Evolutionary conservation across 2,329 filamentous ascomycete species (phyloP), one percentile per base, ranked within the genome.

Genomic region (Peltaster fructicola): DNA sequence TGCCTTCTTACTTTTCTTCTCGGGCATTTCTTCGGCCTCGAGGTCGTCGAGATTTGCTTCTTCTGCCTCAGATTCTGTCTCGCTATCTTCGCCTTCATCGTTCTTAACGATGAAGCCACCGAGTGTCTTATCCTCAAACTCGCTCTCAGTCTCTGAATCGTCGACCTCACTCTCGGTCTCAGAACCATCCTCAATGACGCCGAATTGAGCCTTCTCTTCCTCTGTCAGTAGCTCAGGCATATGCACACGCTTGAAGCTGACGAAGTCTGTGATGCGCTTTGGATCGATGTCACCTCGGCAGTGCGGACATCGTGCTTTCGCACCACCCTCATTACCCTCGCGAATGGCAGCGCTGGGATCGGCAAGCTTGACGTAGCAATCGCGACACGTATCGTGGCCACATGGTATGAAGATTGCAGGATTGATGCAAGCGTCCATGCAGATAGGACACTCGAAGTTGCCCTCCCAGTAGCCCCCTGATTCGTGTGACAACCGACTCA

Each of bases 361-460:
- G 0, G 62, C 61, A 22, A 90, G 62, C 27, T 64, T 68, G 5
- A 68, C 62, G 32, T 88, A 71, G 44, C 82, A 92, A 33, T 82
- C 74, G 1, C 63, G 56, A 48, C 82, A 92, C 13, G 71, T 70
- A 31, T 73, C 68, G 42, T 92, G 82, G 2, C 82, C 82, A 41
- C 82, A 92, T 1, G 80, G 80, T 25, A 80, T 60, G 47, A 84
- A 74, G 34, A 91, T 78, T 3, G 66, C 66, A 0, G 79, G 77
- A 33, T 84, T 82, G 8, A 65, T 59, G 5, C 74, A 68, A 3
- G 61, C 70, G 40, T 92, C 82, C 30, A 77, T 73, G 46, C 82
- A 92, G 11, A 88, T 71, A 0, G 78, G 78, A 41, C 82, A 91
- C 44, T 84, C 74, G 24, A 85, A 79, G 2, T 44, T 41, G 11